These are phyloP conservation scores for Apiotrichum mycotoxinovorans DNA, from an alignment of 1,284 basidiomycete species.

Conservation along the genomic window DNA sequence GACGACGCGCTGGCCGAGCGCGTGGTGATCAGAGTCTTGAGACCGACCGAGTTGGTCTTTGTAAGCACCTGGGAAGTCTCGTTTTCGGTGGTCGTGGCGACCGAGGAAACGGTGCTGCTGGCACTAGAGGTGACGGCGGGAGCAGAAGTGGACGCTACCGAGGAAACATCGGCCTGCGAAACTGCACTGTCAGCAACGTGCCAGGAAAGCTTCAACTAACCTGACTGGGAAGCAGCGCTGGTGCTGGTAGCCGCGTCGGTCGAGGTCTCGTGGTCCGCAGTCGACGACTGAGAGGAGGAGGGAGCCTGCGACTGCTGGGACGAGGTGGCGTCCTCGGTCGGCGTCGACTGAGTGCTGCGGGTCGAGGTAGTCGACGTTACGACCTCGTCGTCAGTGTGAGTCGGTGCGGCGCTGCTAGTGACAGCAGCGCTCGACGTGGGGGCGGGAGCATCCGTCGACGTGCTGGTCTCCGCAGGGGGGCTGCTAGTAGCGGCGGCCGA, in stretches of 20 bases:
- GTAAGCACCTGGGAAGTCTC: background rate
- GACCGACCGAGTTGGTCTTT: too few species aligned
- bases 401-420: too few species aligned
- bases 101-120: background rate
- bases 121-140: background rate
- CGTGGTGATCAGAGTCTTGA: constrained; percentile 1
- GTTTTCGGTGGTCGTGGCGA: constrained; percentile 1
- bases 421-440: too few species aligned
- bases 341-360: background rate
- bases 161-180: background rate
- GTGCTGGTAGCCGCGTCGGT: background rate
- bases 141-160: background rate
- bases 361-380: background rate
- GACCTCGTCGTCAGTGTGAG: too few species aligned
- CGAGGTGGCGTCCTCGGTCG: too few species aligned
- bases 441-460: too few species aligned
- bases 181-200: too few species aligned
- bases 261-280: background rate
- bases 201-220: background rate
- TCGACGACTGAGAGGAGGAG: background rate
- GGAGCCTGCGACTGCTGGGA: too few species aligned
- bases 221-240: background rate
- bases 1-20: background rate
- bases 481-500: too few species aligned
- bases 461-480: too few species aligned